Conservation (phyloP, 2,329 filamentous ascomycete genomes). For the Fusarium graminum region DNA sequence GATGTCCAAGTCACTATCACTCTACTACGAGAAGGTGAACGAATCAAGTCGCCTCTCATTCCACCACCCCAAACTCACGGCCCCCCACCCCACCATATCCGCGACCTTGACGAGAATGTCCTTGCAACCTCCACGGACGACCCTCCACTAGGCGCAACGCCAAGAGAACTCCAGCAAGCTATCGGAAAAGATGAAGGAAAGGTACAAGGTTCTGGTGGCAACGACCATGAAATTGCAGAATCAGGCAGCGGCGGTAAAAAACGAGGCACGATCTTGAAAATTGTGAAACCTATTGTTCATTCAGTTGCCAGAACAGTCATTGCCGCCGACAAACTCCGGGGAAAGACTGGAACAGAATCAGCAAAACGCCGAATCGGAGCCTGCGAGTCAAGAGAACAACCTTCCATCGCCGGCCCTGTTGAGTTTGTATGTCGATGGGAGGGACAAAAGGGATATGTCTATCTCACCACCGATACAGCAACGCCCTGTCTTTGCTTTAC, state of each 20-base stretch:
- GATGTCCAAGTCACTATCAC: conserved; percentile 84
- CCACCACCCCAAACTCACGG: conserved; percentile 52
- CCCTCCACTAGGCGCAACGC: conserved; percentile 9
- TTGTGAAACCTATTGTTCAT: conserved; percentile 76
- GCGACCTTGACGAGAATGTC: conserved; percentile 31
- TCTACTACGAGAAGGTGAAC: conserved; percentile 80
- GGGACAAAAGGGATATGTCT: conserved; percentile 70
- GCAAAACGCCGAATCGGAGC: conserved; percentile 72
- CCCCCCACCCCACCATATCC: neutral
- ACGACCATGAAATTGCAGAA: conserved; percentile 63
- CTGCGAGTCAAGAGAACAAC: neutral
- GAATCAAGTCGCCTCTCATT: conserved; percentile 78
- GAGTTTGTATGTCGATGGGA: conserved; percentile 77
- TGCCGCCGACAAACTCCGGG: conserved; percentile 76
- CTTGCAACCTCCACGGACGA: conserved; percentile 56
- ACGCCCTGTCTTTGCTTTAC: conserved; percentile 20
- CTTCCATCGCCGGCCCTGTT: conserved; percentile 66
- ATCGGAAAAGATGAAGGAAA: conserved; percentile 59
- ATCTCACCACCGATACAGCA: conserved; percentile 22
- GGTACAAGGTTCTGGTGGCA: conserved; percentile 39
- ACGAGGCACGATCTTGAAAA: conserved; percentile 61
- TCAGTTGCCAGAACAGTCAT: conserved; percentile 76
- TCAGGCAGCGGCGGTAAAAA: conserved; percentile 57
- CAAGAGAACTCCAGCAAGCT: conserved; percentile 72
- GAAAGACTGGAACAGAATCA: conserved; percentile 66